Evolutionary conservation across 495 filamentous ascomycete genomes (phyloP).

Genomic region (Podospora conica): DNA sequence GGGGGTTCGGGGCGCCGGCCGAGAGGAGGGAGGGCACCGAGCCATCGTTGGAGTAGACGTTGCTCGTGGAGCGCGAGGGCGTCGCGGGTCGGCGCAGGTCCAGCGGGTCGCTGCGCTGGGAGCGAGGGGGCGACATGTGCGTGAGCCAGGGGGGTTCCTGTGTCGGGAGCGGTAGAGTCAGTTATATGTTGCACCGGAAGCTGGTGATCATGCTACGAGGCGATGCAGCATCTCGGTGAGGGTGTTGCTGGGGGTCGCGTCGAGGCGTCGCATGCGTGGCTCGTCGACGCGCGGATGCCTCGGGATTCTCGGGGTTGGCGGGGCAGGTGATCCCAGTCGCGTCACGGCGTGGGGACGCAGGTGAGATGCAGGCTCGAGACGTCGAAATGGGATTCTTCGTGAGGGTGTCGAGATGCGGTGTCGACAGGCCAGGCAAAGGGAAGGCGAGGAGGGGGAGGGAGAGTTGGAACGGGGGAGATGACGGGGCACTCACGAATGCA

Average conservation of each 20-base stretch:
- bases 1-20: slow-evolving; percentile 21
- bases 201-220: slow-evolving; percentile 9
- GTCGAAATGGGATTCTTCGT: neutral
- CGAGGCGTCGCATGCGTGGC: neutral
- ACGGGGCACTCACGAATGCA: slow-evolving; percentile 38
- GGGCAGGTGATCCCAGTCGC: too few relatives aligned
- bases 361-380: too few relatives aligned
- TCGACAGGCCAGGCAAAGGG: neutral
- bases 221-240: neutral
- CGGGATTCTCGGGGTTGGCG: neutral
- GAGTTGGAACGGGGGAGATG: slow-evolving; percentile 6
- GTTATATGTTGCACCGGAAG: slow-evolving; percentile 18
- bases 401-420: neutral
- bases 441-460: neutral
- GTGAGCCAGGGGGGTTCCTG: slow-evolving; percentile 45
- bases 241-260: neutral
- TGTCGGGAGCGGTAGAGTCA: slow-evolving; percentile 16
- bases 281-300: neutral
- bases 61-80: slow-evolving; percentile 20
- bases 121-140: slow-evolving; percentile 43
- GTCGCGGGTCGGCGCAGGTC: slow-evolving; percentile 21
- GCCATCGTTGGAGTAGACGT: slow-evolving; percentile 24
- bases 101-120: slow-evolving; percentile 32
- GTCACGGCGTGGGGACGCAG: too few relatives aligned
- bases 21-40: slow-evolving; percentile 14